Percentiles rank a stretch among this genome's conserved stretches.
These are phyloP conservation scores for Geotrichum candidum DNA, from an alignment of 1,139 yeast genomes.

Conservation along the genomic window DNA sequence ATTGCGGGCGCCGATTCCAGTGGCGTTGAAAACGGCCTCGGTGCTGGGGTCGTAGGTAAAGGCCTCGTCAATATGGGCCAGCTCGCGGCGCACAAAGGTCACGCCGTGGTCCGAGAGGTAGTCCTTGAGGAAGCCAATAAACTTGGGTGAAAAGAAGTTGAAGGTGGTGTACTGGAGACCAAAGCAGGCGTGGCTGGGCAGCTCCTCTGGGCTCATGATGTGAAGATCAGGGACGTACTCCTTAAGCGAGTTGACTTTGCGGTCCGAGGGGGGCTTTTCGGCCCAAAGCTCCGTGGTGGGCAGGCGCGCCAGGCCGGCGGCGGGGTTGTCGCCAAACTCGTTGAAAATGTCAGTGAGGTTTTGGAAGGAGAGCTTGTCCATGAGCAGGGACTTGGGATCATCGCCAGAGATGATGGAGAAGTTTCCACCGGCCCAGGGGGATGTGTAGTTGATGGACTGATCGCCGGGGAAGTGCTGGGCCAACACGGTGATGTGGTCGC, in stretches of 20 bases:
- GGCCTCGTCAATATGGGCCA: slow-evolving; percentile 54
- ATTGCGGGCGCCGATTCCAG: slow-evolving; percentile 57
- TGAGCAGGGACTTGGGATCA: slow-evolving; percentile 46
- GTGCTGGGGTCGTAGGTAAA: slow-evolving; percentile 34
- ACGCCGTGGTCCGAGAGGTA: slow-evolving; percentile 47
- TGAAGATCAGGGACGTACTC: slow-evolving; percentile 43
- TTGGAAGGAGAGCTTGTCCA: slow-evolving; percentile 52
- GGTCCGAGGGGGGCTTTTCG: slow-evolving; percentile 22
- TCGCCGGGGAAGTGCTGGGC: slow-evolving; percentile 72
- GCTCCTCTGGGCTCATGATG: slow-evolving; percentile 26
- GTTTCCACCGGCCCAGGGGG: slow-evolving; percentile 64
- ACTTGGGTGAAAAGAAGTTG: slow-evolving; percentile 63
- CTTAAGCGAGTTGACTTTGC: slow-evolving; percentile 42
- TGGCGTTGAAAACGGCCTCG: slow-evolving; percentile 56
- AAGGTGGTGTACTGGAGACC: slow-evolving; percentile 55
- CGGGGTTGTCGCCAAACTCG: slow-evolving; percentile 43
- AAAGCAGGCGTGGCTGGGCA: slow-evolving; percentile 46
- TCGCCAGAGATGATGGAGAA: slow-evolving; percentile 61
- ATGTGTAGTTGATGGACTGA: slow-evolving; percentile 59
- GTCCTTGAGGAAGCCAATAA: slow-evolving; percentile 42
- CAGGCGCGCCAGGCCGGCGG: slow-evolving; percentile 50
- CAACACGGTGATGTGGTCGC: slow-evolving; percentile 48
- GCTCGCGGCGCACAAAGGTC: slow-evolving; percentile 39
- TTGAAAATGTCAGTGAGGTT: slow-evolving; percentile 42
- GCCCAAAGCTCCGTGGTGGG: slow-evolving; percentile 55